Percentiles rank a stretch among this genome's conserved stretches.
These are phyloP conservation scores for Phaeotremella fagi DNA, from an alignment of 768 basidiomycete genomes.

Conservation along the genomic window DNA sequence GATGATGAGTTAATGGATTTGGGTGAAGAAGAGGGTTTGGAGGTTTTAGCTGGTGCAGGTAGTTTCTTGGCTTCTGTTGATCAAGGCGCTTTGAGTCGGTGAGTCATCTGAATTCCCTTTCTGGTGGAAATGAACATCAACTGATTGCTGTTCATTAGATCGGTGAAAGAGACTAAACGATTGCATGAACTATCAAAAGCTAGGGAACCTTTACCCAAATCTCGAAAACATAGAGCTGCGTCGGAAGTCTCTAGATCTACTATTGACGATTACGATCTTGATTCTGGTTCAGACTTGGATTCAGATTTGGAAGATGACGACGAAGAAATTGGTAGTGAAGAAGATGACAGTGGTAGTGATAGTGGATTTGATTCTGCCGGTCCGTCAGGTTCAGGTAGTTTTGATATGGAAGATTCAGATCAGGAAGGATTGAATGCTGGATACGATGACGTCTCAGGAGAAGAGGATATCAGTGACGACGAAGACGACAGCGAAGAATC, in stretches of 20 bases:
- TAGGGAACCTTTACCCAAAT: constrained; percentile 51
- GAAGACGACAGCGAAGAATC: constrained; percentile 56
- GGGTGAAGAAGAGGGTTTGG: constrained; percentile 56
- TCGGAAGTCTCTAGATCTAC: constrained; percentile 53
- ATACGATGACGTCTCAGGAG: constrained; percentile 13
- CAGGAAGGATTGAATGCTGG: constrained; percentile 19
- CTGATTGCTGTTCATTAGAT: constrained; percentile 54
- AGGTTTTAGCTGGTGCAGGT: constrained; percentile 61
- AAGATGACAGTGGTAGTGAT: no score
- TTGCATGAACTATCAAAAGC: constrained; percentile 62
- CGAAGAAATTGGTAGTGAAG: constrained; percentile 11
- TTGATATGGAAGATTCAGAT: constrained; percentile 13
- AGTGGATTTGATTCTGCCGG: constrained; percentile 31
- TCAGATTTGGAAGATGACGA: constrained; percentile 47
- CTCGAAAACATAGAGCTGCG: constrained; percentile 53
- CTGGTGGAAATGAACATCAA: constrained; percentile 10
- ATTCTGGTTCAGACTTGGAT: constrained; percentile 55
- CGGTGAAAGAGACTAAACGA: constrained; percentile 73
- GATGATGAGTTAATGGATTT: constrained; percentile 66
- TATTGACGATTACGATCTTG: constrained; percentile 60
- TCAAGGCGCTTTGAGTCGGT: constrained; percentile 75
- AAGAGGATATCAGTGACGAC: constrained; percentile 55
- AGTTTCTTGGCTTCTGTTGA: constrained; percentile 72
- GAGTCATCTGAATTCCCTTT: constrained; percentile 36
- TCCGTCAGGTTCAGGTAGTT: constrained; percentile 12